phyloP scores from a whole-genome alignment of 1,284 basidiomycete genomes.

The Retiboletus flavoniger region DNA sequence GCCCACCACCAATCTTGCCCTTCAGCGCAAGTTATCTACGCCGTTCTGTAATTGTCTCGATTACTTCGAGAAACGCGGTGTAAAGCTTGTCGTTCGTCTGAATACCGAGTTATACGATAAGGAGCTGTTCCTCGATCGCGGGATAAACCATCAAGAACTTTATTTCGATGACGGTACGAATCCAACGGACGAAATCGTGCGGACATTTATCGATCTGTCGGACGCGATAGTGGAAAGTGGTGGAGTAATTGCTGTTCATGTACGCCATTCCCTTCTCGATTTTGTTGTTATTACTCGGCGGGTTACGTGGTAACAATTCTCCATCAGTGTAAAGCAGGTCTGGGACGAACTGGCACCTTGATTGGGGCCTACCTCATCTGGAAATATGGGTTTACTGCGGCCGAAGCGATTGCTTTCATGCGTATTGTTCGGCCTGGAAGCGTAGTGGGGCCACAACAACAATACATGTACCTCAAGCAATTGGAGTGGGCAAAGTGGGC shows the following conservation, averaged over 20 bases:
- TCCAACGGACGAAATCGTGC: conserved; percentile 91
- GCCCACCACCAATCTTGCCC: conserved; percentile 48
- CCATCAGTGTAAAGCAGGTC: conserved; percentile 85
- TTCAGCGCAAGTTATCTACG: conserved; percentile 73
- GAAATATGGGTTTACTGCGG: conserved; percentile 99
- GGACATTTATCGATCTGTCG: conserved; percentile 83
- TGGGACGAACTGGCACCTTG: conserved; percentile 91
- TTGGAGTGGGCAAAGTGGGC: conserved; percentile 94
- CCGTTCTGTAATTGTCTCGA: conserved; percentile 88
- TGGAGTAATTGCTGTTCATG: conserved; percentile 86
- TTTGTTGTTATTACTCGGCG: conserved; percentile 15
- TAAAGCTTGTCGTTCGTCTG: conserved; percentile 91
- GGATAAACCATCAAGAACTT: conserved; percentile 88
- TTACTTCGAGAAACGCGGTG: conserved; percentile 84
- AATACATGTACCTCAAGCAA: conserved; percentile 97
- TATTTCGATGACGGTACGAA: conserved; percentile 99
- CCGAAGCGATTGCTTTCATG: conserved; percentile 98
- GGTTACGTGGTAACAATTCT: conserved; percentile 21
- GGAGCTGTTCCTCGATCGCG: conserved; percentile 77
- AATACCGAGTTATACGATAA: conserved; percentile 96
- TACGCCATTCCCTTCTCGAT: conserved; percentile 43
- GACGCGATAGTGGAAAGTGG: conserved; percentile 78
- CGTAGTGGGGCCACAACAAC: conserved; percentile 92
- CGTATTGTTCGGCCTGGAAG: conserved; percentile 94
- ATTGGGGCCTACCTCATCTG: conserved; percentile 98